Conservation (phyloP, 140 eudicot species). For the Oenanthe javanica region DNA sequence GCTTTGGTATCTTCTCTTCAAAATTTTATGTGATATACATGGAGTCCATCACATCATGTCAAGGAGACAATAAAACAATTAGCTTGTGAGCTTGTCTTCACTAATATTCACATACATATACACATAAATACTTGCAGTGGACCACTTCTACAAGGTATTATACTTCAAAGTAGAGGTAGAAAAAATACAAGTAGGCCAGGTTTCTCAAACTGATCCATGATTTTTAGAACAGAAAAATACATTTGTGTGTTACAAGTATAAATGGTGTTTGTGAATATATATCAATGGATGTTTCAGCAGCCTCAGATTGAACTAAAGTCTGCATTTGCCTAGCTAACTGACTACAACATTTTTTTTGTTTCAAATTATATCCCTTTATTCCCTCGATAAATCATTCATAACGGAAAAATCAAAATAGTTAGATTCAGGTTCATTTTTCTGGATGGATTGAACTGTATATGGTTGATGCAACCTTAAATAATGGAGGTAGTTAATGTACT, state of each 20-base stretch:
- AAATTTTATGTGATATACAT: neutral
- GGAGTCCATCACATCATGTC: conserved; percentile 7
- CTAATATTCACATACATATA: conserved; percentile 1
- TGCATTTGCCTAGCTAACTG: neutral
- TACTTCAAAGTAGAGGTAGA: conserved; percentile 11
- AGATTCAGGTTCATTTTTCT: neutral
- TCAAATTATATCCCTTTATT: neutral
- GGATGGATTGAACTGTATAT: neutral
- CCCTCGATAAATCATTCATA: neutral
- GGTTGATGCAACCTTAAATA: conserved; percentile 2
- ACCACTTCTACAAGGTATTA: conserved; percentile 16
- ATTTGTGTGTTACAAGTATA: neutral
- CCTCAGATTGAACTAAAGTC: neutral
- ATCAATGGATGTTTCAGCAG: neutral
- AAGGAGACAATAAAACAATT: conserved; percentile 29
- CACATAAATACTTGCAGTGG: conserved; percentile 21
- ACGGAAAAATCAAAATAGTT: neutral
- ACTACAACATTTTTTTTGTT: neutral
- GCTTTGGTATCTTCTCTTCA: conserved; percentile 9
- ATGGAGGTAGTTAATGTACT: neutral
- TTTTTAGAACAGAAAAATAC: neutral
- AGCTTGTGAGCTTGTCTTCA: conserved; percentile 36
- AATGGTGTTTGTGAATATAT: neutral
- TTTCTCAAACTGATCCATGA: conserved; percentile 7
- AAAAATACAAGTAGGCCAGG: conserved; percentile 6